Base-by-base conservation (phyloP, 202 grass and related monocot genomes). In the Alloteropsis angusta region DNA sequence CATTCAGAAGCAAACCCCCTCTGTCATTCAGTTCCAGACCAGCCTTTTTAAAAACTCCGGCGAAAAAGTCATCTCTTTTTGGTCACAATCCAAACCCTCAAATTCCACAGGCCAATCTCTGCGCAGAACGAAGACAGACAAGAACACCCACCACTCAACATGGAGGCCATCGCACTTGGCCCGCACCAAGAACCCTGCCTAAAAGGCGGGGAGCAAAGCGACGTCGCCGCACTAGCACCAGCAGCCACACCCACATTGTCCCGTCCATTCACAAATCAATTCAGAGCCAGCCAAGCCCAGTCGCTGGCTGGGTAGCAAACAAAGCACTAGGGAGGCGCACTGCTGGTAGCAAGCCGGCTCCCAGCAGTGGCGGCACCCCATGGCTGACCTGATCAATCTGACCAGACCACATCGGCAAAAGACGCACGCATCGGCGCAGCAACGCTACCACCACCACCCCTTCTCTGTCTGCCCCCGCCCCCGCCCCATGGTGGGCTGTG, bases 181-280 rank as follows among this genome's bases (percentile, higher is more conserved):
- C 19, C 37, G 38, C 85, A 78, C 75, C 52, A 73, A 50, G 35
- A 72, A 68, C 64, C 37, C 26, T 80, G 87, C 82, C 72, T 53
- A 85, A 82, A 85, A 85, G 78, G 59, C 58, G 12, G 41, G 82
- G 66, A 67, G 58, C 78, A 89, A 89, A 82, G 72, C 60, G 78
- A 86, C 63, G 23, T 9, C 14, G 18, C 71, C 25, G 57, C 74
- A 85, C 64, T 58, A 76, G n/a, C 81, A 76, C 46, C 76, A 65
- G 76, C 81, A 64, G 63, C 71, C 45, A 73, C 87, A 73, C 23
- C 41, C 41, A 81, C 65, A 67, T 67, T 42, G 61, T 62, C 77
- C 22, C 70, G 38, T 28, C 41, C 30, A 65, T 75, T 57, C 48
- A 28, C 47, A 19, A 39, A 85, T 72, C 55, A 43, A 41, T 23